Evolutionary conservation across 2,329 filamentous ascomycete species (phyloP).

Genomic region (Blumeria graminis): DNA sequence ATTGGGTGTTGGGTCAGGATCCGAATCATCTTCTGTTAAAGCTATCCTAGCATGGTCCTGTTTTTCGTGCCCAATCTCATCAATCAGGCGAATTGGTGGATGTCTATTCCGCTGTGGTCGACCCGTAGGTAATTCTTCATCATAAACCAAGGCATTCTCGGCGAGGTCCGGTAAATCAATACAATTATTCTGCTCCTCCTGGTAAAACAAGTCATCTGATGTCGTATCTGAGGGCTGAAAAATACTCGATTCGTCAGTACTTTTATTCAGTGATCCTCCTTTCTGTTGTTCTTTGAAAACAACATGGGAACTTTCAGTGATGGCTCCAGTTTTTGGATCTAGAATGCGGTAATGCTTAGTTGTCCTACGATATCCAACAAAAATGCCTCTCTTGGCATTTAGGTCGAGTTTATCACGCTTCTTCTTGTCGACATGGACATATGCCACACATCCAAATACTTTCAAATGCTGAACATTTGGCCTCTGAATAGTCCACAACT

Average conservation of each 20-base stretch:
- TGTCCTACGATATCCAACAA: not conserved
- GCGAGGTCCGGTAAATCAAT: not conserved
- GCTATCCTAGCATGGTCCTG: too few relatives aligned
- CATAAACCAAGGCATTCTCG: not conserved
- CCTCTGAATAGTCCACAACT: not conserved
- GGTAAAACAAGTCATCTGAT: not conserved
- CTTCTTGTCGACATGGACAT: not conserved
- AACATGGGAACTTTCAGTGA: not conserved
- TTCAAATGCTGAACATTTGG: not conserved
- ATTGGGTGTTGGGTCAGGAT: too few relatives aligned
- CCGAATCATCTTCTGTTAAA: too few relatives aligned
- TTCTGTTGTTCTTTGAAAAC: not conserved
- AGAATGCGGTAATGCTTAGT: not conserved
- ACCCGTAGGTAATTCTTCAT: too few relatives aligned
- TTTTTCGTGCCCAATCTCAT: too few relatives aligned
- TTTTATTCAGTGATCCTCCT: not conserved
- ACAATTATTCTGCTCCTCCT: not conserved
- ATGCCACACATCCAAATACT: not conserved
- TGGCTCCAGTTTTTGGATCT: not conserved
- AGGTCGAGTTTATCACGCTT: not conserved
- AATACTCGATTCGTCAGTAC: not conserved
- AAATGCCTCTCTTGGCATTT: not conserved
- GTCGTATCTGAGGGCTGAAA: not conserved
- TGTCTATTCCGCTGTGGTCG: too few relatives aligned
- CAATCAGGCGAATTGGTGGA: too few relatives aligned